phyloP scores from a whole-genome alignment of 2,329 filamentous ascomycete genomes.

The Verticillium dahliae region DNA sequence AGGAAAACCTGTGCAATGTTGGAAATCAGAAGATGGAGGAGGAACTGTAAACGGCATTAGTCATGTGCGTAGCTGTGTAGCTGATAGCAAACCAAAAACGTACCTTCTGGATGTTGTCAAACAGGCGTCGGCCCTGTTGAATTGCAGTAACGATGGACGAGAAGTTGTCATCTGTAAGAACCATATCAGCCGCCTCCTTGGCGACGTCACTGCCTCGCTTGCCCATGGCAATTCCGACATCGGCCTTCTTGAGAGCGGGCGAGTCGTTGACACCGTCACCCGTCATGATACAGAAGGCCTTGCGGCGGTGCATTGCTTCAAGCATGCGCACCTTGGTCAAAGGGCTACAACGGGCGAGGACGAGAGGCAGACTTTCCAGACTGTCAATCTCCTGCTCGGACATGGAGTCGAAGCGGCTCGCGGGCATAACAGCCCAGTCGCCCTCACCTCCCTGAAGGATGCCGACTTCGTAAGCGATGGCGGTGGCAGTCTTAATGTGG shows the following conservation, averaged over 20 bases:
- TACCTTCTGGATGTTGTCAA: slow-evolving; percentile 71
- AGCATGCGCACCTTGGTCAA: slow-evolving; percentile 71
- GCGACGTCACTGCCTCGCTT: slow-evolving; percentile 65
- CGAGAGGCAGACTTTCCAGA: slow-evolving; percentile 55
- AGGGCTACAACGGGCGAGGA: slow-evolving; percentile 64
- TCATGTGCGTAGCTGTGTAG: slow-evolving; percentile 8
- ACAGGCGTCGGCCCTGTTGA: slow-evolving; percentile 61
- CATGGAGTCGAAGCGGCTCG: slow-evolving; percentile 56
- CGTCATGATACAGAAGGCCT: slow-evolving; percentile 67
- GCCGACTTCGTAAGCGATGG: slow-evolving; percentile 59
- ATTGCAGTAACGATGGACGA: slow-evolving; percentile 71
- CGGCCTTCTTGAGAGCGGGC: slow-evolving; percentile 64
- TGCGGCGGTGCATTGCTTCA: slow-evolving; percentile 63
- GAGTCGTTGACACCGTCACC: slow-evolving; percentile 72
- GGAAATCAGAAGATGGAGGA: slow-evolving; percentile 60
- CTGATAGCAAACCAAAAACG: background rate
- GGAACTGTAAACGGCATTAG: slow-evolving; percentile 32
- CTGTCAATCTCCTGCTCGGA: slow-evolving; percentile 56
- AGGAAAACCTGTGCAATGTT: slow-evolving; percentile 66
- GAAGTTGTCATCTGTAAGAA: slow-evolving; percentile 84
- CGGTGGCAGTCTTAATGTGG: slow-evolving; percentile 60
- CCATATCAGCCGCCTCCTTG: slow-evolving; percentile 81
- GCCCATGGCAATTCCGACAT: slow-evolving; percentile 73
- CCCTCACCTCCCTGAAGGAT: slow-evolving; percentile 41
- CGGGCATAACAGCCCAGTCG: slow-evolving; percentile 50